Evolutionary conservation across 2,329 filamentous ascomycete genomes (phyloP).

Genomic region (Phaeosphaeriaceae sp.): DNA sequence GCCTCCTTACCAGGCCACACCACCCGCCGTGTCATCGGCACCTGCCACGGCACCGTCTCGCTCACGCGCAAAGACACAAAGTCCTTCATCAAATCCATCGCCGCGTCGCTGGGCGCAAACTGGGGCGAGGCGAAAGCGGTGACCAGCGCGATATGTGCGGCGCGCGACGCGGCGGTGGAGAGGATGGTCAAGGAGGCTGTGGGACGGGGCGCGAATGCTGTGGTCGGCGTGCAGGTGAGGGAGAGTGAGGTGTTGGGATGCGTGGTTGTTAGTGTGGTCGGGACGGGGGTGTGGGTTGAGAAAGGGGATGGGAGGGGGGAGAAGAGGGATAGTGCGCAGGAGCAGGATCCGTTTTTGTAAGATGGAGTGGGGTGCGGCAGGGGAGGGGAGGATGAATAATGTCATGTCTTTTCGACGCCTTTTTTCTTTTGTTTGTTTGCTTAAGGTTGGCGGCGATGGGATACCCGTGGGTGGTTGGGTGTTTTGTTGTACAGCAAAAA

Average conservation of each 20-base stretch:
- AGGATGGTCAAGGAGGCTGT: constrained; percentile 43
- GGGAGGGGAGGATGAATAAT: constrained; percentile 22
- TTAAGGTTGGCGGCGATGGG: too few relatives aligned
- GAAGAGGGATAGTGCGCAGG: constrained; percentile 32
- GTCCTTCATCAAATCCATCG: constrained; percentile 40
- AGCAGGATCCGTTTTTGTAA: constrained; percentile 17
- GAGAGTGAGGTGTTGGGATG: constrained; percentile 45
- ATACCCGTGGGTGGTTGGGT: too few relatives aligned
- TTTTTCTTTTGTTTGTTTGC: too few relatives aligned
- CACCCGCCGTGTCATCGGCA: constrained; percentile 33
- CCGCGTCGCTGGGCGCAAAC: constrained; percentile 21
- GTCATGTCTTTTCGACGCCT: too few relatives aligned
- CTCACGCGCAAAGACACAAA: constrained; percentile 44
- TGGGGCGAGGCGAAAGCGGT: constrained; percentile 42
- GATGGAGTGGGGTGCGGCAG: not conserved
- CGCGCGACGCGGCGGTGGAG: constrained; percentile 44
- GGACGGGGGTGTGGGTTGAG: constrained; percentile 41
- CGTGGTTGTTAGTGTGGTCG: constrained; percentile 41
- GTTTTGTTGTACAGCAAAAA: too few relatives aligned
- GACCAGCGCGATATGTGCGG: constrained; percentile 41
- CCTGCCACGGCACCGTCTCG: constrained; percentile 42
- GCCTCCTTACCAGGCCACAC: constrained; percentile 34
- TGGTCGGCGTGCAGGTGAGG: constrained; percentile 38
- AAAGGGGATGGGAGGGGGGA: constrained; percentile 20
- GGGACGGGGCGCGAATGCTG: constrained; percentile 39